These are phyloP conservation scores for Scalesia atractyloides DNA, from an alignment of 129 eudicot species.

Conservation along the genomic window DNA sequence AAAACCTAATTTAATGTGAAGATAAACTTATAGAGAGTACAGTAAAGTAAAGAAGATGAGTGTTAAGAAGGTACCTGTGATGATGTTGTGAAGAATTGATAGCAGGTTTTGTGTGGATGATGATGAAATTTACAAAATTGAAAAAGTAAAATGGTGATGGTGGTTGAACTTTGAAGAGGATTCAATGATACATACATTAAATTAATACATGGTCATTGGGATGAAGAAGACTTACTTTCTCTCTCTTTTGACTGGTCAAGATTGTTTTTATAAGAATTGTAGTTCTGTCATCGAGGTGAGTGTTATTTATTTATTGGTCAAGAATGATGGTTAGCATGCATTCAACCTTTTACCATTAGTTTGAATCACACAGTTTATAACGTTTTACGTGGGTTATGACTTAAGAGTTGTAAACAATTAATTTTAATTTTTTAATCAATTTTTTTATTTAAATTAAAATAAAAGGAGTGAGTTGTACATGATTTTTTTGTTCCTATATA, in stretches of 20 bases:
- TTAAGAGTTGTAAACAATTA: no score
- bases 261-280: neutral
- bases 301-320: constrained; percentile 20
- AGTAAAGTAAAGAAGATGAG: neutral
- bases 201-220: constrained; percentile 7
- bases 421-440: no score
- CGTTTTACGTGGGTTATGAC: neutral
- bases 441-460: no score
- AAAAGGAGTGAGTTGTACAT: no score
- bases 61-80: constrained; percentile 12
- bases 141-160: constrained; percentile 3
- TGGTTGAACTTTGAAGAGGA: neutral
- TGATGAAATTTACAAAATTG: neutral
- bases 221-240: neutral
- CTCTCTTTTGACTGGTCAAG: constrained; percentile 39
- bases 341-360: constrained; percentile 10
- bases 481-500: no score
- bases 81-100: constrained; percentile 6
- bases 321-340: constrained; percentile 34
- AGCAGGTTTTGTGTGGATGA: constrained; percentile 10
- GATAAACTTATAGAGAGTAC: neutral
- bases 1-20: neutral
- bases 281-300: neutral
- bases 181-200: neutral
- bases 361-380: neutral